phyloP scores from a whole-genome alignment of 192 early-diverging fungal genomes.

The Dissophora globulifera region DNA sequence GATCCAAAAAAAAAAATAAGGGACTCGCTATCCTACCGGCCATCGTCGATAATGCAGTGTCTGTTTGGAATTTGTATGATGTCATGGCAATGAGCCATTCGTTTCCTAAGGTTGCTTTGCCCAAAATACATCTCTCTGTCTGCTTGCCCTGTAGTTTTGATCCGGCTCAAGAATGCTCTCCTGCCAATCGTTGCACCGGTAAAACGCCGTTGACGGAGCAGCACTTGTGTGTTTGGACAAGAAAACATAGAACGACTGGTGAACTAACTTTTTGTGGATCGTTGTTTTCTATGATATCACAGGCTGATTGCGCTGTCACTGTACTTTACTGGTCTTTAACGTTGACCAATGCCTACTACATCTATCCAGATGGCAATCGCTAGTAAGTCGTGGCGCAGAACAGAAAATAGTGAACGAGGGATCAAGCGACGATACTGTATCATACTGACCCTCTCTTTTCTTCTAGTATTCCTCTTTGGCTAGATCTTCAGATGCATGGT shows the following conservation, averaged over 20 bases:
- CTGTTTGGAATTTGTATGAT: too few species aligned
- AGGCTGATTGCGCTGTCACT: slow-evolving; percentile 18
- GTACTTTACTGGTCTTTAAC: slow-evolving; percentile 30
- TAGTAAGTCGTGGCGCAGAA: too few species aligned
- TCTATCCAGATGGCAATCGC: slow-evolving; percentile 35
- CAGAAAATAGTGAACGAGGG: too few species aligned
- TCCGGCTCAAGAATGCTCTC: slow-evolving; percentile 17
- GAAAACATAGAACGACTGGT: too few species aligned
- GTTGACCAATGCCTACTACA: slow-evolving; percentile 10
- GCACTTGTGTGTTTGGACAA: too few species aligned
- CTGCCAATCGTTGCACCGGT: slow-evolving; percentile 13
- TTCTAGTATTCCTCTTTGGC: slow-evolving; percentile 30
- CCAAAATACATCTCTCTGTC: background rate
- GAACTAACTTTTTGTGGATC: background rate
- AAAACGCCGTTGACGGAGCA: too few species aligned
- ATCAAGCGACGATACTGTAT: too few species aligned
- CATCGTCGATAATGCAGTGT: too few species aligned
- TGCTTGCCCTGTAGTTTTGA: background rate
- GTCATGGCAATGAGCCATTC: too few species aligned
- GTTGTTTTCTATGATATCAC: background rate
- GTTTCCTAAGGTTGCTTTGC: too few species aligned
- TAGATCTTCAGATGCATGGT: slow-evolving; percentile 43
- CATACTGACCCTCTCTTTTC: background rate
- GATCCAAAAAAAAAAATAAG: too few species aligned
- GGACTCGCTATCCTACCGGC: too few species aligned